Evolutionary conservation across 768 basidiomycete genomes (phyloP).

Genomic region (Termitomyces heimii): DNA sequence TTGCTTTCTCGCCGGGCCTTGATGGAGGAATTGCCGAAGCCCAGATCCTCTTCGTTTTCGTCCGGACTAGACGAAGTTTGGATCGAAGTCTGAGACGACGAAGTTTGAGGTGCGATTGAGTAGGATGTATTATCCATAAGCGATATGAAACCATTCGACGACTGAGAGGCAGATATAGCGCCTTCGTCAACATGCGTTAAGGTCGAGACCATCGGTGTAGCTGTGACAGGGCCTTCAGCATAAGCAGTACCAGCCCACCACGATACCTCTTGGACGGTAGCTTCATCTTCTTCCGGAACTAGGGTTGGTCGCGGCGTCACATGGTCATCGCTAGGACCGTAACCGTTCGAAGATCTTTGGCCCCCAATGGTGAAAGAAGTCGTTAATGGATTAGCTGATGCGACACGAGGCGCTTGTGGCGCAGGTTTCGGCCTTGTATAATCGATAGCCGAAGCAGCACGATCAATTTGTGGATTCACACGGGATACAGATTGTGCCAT

Average conservation of each 20-base stretch:
- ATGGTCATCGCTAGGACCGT: conserved; percentile 24
- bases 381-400: conserved; percentile 46
- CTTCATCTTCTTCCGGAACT: conserved; percentile 24
- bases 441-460: conserved; percentile 77
- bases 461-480: conserved; percentile 51
- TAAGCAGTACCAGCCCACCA: conserved; percentile 62
- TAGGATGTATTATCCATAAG: conserved; percentile 65
- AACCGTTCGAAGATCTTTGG: conserved; percentile 25
- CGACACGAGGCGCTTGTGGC: conserved; percentile 43
- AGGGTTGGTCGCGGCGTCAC: conserved; percentile 25
- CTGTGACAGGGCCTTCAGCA: conserved; percentile 24
- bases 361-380: conserved; percentile 42
- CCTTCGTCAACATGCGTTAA: conserved; percentile 53
- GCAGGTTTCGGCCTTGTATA: conserved; percentile 52
- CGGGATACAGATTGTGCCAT: conserved; percentile 50
- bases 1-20: conserved; percentile 18
- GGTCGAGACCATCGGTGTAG: conserved; percentile 65
- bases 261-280: conserved; percentile 32
- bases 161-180: conserved; percentile 28
- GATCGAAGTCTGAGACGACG: conserved; percentile 10
- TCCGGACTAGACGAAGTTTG: conserved; percentile 15
- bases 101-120: conserved; percentile 25
- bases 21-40: conserved; percentile 72
- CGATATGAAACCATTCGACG: conserved; percentile 69
- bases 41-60: conserved; percentile 79